Percentiles rank a stretch among this genome's conserved stretches.
Conservation (phyloP, 2,329 filamentous ascomycete species). For the Daldinia sp. region DNA sequence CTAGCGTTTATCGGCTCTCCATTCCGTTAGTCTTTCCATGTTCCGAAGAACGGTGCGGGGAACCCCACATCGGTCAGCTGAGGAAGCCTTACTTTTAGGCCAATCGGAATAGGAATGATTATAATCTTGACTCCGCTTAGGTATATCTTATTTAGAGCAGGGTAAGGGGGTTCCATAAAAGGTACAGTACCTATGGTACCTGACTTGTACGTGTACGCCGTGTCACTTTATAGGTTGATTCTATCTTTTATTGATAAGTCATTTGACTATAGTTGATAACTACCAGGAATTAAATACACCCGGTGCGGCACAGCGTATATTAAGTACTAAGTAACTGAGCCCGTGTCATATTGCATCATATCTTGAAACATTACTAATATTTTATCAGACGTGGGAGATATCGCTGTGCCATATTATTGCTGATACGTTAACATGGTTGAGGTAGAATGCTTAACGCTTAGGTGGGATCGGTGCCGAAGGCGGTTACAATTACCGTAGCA, state of each 20-base stretch:
- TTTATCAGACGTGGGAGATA: background rate
- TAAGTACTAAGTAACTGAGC: background rate
- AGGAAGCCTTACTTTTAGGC: conserved; percentile 1
- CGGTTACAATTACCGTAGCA: background rate
- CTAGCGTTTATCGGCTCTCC: background rate
- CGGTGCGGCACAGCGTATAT: background rate
- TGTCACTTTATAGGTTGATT: background rate
- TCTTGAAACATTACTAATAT: background rate
- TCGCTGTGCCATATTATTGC: background rate
- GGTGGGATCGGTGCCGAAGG: background rate
- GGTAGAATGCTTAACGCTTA: background rate
- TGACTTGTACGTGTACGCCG: background rate
- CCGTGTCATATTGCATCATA: background rate
- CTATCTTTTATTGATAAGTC: no score
- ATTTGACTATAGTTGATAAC: background rate
- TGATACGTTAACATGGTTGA: background rate
- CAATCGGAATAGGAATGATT: background rate
- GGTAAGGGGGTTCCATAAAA: background rate
- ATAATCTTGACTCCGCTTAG: background rate
- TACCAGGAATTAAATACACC: background rate
- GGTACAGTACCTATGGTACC: background rate
- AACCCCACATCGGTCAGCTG: background rate
- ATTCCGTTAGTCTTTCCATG: background rate
- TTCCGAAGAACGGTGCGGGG: background rate
- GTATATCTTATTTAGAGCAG: background rate